Evolutionary conservation across 495 filamentous ascomycete genomes (phyloP).

Genomic region (Thermochaetoides thermophila): DNA sequence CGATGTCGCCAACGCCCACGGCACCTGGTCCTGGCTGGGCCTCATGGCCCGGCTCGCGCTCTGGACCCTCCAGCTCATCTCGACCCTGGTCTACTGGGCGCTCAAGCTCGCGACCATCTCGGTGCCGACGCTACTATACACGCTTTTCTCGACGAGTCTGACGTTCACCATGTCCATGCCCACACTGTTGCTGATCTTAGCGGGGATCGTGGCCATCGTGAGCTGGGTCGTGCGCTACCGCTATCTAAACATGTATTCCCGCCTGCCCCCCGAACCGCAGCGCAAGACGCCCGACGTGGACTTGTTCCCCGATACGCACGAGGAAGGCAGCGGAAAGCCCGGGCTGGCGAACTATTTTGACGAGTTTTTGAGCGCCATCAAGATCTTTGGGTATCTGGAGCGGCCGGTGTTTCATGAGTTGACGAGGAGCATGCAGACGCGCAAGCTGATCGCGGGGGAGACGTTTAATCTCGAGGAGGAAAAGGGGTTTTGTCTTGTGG

Average conservation of each 20-base stretch:
- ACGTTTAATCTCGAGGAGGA: constrained; percentile 91
- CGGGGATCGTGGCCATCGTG: constrained; percentile 60
- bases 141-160: constrained; percentile 83
- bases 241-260: constrained; percentile 87
- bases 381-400: constrained; percentile 95
- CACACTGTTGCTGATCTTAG: constrained; percentile 65
- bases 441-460: constrained; percentile 90
- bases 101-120: constrained; percentile 81
- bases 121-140: constrained; percentile 78
- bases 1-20: constrained; percentile 22
- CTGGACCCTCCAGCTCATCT: constrained; percentile 48
- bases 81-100: constrained; percentile 62
- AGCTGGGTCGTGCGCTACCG: constrained; percentile 92
- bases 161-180: constrained; percentile 98
- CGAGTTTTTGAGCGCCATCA: constrained; percentile 97
- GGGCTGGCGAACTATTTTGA: constrained; percentile 91
- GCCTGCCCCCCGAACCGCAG: constrained; percentile 83
- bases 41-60: constrained; percentile 30
- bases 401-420: constrained; percentile 94
- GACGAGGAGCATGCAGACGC: constrained; percentile 93
- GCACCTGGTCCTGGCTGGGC: constrained; percentile 33
- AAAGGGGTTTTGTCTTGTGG: constrained; percentile 93
- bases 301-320: constrained; percentile 81
- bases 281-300: constrained; percentile 92
- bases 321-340: constrained; percentile 76